Evolutionary conservation across 192 early-diverging fungal species (phyloP), one percentile per base, ranked within the genome.

Genomic region (Diversispora eburnea): DNA sequence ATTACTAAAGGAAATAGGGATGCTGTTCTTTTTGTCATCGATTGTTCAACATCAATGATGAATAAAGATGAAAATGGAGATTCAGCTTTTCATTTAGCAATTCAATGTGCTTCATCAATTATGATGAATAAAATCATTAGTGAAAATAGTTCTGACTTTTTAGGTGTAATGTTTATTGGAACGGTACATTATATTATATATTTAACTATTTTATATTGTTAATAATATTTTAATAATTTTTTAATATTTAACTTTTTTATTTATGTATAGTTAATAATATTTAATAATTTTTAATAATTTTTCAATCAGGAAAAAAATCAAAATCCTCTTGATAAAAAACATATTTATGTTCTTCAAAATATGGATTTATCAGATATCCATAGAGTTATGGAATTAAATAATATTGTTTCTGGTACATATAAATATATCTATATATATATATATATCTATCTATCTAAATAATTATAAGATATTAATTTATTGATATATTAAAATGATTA

Each of bases 261-360:
- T n/a, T n/a, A n/a, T n/a, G n/a, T 33, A 33, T 33, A 33, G 0
- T 33, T 33, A 33, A 33, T 33, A 33, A 33, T 33, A 1, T 33
- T 33, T 33, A 33, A 33, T 33, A 2, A 33, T 33, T 33, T 33
- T 33, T 33, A 33, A 33, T 33, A 33, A 33, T 33, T 33, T 33
- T 33, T 33, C 2, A 33, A 47, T 15, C 67, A 83, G 82, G 52
- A 61, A 63, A 70, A 79, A 76, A 62, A 80, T 17, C 75, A 82
- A 74, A 91, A 91, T 75, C 33, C 80, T n/a, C 77, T 80, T 46
- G 80, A 82, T 17, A 83, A 84, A 79, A 80, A 85, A 4, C 74
- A 87, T 59, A 88, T 93, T 15, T 84, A 88, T 64, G 78, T 87
- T 10, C 75, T 88, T 12, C 84, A 89, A 63, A 81, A 88, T 67